Conservation (phyloP, 768 basidiomycete genomes). For the Nidularia sp. region DNA sequence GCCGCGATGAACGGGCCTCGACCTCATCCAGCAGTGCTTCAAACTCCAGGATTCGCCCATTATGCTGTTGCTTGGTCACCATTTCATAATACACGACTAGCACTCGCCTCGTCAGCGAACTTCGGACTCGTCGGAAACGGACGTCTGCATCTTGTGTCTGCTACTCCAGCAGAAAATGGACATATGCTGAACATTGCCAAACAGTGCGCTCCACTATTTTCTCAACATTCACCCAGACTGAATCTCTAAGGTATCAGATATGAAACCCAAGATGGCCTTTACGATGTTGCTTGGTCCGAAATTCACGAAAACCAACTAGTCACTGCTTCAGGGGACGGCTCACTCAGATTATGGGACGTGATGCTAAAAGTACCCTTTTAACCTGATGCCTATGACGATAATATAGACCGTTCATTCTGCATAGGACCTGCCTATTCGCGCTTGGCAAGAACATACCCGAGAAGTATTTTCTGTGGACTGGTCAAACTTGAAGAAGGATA, state of each 20-base stretch:
- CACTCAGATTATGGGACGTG: constrained; percentile 87
- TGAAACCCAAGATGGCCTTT: constrained; percentile 86
- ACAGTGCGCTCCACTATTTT: constrained; percentile 54
- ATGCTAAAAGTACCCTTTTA: constrained; percentile 81
- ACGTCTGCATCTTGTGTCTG: constrained; percentile 66
- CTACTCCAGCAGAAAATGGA: constrained; percentile 43
- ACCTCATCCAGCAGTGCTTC: constrained; percentile 45
- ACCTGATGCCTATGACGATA: no score
- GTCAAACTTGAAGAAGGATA: constrained; percentile 90
- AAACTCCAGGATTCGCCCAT: constrained; percentile 83
- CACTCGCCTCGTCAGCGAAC: constrained; percentile 83
- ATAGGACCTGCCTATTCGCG: constrained; percentile 84
- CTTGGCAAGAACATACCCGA: constrained; percentile 91
- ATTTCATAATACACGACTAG: constrained; percentile 70
- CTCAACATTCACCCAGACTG: constrained; percentile 8
- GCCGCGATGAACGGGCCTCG: constrained; percentile 25
- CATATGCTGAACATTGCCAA: constrained; percentile 56
- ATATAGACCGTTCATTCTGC: constrained; percentile 12
- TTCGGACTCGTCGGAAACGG: constrained; percentile 97
- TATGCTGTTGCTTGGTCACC: constrained; percentile 84
- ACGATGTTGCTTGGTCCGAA: constrained; percentile 94
- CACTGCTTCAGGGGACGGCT: constrained; percentile 86
- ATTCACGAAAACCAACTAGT: constrained; percentile 91
- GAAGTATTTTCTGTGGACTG: constrained; percentile 95
- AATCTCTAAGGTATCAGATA: constrained; percentile 48